Percentiles rank a stretch among this genome's conserved stretches.
Evolutionary conservation across 2,329 filamentous ascomycete species (phyloP).

Genomic region (Fusarium nodosum): DNA sequence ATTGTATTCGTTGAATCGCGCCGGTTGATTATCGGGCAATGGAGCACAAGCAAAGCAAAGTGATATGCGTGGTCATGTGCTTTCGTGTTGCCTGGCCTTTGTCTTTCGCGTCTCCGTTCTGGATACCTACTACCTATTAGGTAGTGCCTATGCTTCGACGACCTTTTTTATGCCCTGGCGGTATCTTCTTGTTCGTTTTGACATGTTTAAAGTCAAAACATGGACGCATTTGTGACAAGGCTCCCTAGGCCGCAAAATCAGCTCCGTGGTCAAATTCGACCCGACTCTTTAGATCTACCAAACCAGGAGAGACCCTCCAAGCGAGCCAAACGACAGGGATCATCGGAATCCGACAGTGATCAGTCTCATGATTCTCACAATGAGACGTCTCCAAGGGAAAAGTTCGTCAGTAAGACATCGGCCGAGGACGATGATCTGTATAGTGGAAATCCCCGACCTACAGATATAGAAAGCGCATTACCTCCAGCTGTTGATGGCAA

Average conservation of each 20-base stretch:
- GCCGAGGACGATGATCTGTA: constrained; percentile 36
- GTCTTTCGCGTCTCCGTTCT: constrained; percentile 35
- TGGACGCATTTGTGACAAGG: constrained; percentile 58
- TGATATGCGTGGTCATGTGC: constrained; percentile 54
- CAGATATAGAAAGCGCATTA: constrained; percentile 67
- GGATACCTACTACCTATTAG: background rate
- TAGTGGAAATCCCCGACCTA: constrained; percentile 42
- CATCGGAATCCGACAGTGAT: constrained; percentile 42
- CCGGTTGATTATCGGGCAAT: constrained; percentile 47
- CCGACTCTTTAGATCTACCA: constrained; percentile 9
- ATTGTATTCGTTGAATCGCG: constrained; percentile 28
- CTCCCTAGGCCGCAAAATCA: constrained; percentile 43
- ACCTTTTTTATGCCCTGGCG: background rate
- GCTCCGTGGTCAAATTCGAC: constrained; percentile 20
- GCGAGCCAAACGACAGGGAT: constrained; percentile 50
- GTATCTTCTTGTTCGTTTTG: constrained; percentile 4
- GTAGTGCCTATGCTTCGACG: background rate
- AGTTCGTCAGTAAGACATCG: constrained; percentile 31
- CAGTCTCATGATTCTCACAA: constrained; percentile 40
- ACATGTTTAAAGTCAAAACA: constrained; percentile 41
- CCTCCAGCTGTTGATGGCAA: constrained; percentile 76
- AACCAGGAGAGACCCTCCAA: constrained; percentile 50
- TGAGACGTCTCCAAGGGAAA: constrained; percentile 16
- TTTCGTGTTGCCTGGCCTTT: constrained; percentile 52
- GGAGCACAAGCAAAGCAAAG: background rate